Evolutionary conservation across 108 stramenopile genomes (phyloP), one percentile per base, ranked within the genome.

Genomic region (Chaetoceros tenuissimus): DNA sequence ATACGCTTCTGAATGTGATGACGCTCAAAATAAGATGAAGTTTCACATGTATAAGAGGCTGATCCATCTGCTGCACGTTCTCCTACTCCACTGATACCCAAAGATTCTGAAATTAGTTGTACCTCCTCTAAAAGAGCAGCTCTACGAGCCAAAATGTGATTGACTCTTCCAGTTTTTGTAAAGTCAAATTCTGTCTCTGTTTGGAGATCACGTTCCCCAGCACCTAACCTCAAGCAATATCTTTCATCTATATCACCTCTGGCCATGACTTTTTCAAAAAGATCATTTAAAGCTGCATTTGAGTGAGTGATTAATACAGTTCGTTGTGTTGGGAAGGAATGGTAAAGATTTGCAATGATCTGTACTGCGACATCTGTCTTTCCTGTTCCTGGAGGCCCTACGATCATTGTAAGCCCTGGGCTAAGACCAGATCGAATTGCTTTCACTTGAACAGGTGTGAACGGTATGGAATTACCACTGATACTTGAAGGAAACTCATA

Each of bases 281-380:
- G 78, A 66, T 99, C 98, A 66, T 99, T 99, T 40, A 99, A 69
- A 0, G 98, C 98, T 49, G 97, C 96, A 74, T 99, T 99, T 21
- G 91, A 93, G 73, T 99, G 98, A 18, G 98, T 96, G 49, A 99
- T 89, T 31, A 99, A 78, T 22, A 99, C 81, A 23, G 94, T 95
- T 51, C 94, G 55, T 64, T 99, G 94, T 25, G 71, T 80, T 31
- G 98, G 97, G 62, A 79, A 94, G 25, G 87, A 82, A 60, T 90
- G 94, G 69, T 94, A 97, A 7, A 99, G 67, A 71, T 90, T 96
- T 16, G 87, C 75, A 58, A 99, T 94, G 52, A 97, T 95, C 67
- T 96, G 95, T 16, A 94, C 94, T 20, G 94, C 97, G n/a, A 87
- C 85, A 76, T 97, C 95, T 3, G 94, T 90, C 59, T 95, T 92